Base-by-base conservation (phyloP, 345 rosid genomes). In the Euclidium syriacum region DNA sequence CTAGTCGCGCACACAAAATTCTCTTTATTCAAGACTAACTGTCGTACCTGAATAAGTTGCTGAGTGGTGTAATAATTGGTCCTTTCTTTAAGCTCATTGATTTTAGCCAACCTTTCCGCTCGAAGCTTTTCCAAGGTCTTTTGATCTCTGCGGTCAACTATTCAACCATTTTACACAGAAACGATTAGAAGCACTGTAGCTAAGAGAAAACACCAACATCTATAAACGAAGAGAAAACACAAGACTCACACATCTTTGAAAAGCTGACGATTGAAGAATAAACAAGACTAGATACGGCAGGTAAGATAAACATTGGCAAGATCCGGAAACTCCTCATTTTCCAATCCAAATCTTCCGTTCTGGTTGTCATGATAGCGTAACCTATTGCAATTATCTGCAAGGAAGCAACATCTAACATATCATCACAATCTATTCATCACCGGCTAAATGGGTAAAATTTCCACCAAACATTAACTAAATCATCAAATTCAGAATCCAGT, bases 1-100 rank as follows among this genome's bases (percentile, higher is more conserved):
- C 16, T 4, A 50, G 17, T n/a, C 30, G 5, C 30, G 52, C 15
- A 6, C 26, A 14, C 33, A 58, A n/a, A 27, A 39, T 0, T 20
- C 4, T 23, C n/a, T 10, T 16, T 6, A 42, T 38, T 71, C 33
- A 55, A 39, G 47, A 32, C 59, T 23, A 55, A n/a, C 8, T 5
- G 2, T 5, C 3, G 66, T 38, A 90, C 99, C 97, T 94, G 92
- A 79, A 94, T 94, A 71, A 94, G 87, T 69, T 85, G 95, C 47
- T 94, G 97, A 3, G 96, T 94, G 40, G 81, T 77, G 70, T 94
- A 90, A 74, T 87, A 90, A 75, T 94, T 94, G 58, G 95, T 94
- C 73, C 73, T 81, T 79, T 94, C 99, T 71, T 94, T 94, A 65
- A 94, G 95, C 73, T 87, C 99, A 54, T 94, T 84, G 47, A 94